Evolutionary conservation across 257 asterid species (phyloP).

Genomic region (Echium plantagineum): DNA sequence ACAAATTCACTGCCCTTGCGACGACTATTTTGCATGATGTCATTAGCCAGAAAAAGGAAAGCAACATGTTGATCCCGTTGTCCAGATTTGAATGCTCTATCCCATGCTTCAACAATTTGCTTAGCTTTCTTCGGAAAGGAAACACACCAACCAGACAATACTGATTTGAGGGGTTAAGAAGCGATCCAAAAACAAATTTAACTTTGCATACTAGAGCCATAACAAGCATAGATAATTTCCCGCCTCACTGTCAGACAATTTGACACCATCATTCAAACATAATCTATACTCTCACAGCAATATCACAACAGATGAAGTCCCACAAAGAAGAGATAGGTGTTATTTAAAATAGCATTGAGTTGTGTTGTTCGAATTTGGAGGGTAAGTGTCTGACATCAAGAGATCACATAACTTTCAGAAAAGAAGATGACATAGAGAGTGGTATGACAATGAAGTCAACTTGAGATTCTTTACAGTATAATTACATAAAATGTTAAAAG

Average conservation of each 20-base stretch:
- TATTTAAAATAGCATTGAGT: background rate
- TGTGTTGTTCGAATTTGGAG: too few species aligned
- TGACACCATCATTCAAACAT: background rate
- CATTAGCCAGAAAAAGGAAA: slow-evolving; percentile 76
- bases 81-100: slow-evolving; percentile 58
- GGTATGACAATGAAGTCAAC: too few species aligned
- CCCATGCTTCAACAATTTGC: slow-evolving; percentile 93
- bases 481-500: too few species aligned
- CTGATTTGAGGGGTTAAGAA: slow-evolving; percentile 46
- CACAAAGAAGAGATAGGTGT: background rate
- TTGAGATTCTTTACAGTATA: too few species aligned
- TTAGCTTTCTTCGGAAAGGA: slow-evolving; percentile 75
- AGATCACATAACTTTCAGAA: too few species aligned
- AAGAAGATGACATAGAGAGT: too few species aligned
- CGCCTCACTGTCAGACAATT: background rate
- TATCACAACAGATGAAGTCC: too few species aligned
- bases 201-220: background rate
- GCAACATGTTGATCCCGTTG: slow-evolving; percentile 68
- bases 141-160: slow-evolving; percentile 87
- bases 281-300: background rate
- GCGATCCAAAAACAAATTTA: slow-evolving; percentile 11
- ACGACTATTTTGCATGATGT: slow-evolving; percentile 91
- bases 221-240: slow-evolving; percentile 12
- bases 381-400: too few species aligned
- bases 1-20: slow-evolving; percentile 94